phyloP scores from a whole-genome alignment of 164 flowering plant species.

The Nymphaea thermarum region DNA sequence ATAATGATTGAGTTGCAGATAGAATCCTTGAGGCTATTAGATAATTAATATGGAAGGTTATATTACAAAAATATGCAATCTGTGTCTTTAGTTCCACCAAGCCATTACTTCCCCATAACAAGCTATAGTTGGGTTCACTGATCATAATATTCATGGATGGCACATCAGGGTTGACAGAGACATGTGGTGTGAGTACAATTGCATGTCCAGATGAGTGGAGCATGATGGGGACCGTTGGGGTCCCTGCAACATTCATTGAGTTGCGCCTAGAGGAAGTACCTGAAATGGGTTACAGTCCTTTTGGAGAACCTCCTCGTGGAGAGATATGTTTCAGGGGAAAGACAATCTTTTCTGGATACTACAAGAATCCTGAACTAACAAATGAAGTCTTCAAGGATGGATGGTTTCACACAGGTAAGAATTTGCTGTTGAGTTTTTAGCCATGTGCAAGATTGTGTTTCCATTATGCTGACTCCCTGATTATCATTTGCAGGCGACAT shows the following conservation, averaged over 20 bases:
- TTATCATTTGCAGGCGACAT: constrained; percentile 54
- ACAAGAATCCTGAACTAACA: constrained; percentile 81
- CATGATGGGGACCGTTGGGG: constrained; percentile 73
- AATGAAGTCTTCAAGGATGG: constrained; percentile 67
- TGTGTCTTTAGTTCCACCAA: too few species aligned
- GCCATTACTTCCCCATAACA: too few species aligned
- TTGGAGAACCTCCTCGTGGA: constrained; percentile 65
- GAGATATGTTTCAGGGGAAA: constrained; percentile 82
- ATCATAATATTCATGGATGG: neutral
- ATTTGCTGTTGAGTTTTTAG: neutral
- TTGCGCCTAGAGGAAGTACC: constrained; percentile 83
- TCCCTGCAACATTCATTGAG: constrained; percentile 46
- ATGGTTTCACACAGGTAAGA: constrained; percentile 93
- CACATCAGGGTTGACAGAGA: constrained; percentile 85
- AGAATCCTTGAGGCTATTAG: neutral
- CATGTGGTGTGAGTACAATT: constrained; percentile 51
- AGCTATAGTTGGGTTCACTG: neutral
- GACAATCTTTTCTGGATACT: constrained; percentile 56
- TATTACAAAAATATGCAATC: neutral
- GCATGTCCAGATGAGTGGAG: constrained; percentile 73
- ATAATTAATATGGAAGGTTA: neutral
- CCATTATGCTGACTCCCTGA: neutral
- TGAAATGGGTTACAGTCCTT: constrained; percentile 87
- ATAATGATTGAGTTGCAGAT: neutral
- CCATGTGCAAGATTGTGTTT: neutral